Conservation (phyloP, 371 early-diverging fungal genomes). For the Mortierella sp. region DNA sequence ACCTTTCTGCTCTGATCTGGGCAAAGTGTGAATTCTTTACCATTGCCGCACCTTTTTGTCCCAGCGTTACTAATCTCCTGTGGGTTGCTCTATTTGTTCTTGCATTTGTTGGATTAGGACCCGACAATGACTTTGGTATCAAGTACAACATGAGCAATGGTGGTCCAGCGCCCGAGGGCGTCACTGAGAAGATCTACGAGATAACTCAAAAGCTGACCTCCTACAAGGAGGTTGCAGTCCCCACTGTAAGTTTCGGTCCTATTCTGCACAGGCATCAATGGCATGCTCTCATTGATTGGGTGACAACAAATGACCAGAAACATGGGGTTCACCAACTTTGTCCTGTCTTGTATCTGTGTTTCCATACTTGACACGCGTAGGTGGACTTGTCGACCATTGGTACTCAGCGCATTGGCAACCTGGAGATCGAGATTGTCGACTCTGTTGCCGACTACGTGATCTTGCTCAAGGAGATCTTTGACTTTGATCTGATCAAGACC, state of each 20-base stretch:
- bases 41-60: background rate
- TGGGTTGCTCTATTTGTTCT: too few species aligned
- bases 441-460: conserved; percentile 89
- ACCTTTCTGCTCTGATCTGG: too few species aligned
- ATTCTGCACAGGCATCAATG: background rate
- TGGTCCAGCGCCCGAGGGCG: conserved; percentile 94
- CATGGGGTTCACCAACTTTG: conserved; percentile 1
- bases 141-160: conserved; percentile 97
- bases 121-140: conserved; percentile 97
- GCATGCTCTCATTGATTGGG: conserved; percentile 30
- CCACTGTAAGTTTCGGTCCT: conserved; percentile 60
- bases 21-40: background rate
- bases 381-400: conserved; percentile 84
- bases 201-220: conserved; percentile 75
- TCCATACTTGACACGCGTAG: conserved; percentile 33
- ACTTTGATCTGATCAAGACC: conserved; percentile 81
- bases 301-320: background rate
- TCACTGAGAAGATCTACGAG: conserved; percentile 92
- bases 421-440: conserved; percentile 90
- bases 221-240: conserved; percentile 76
- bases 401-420: conserved; percentile 62
- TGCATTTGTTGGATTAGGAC: conserved; percentile 60
- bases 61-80: too few species aligned
- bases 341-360: conserved; percentile 2
- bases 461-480: conserved; percentile 91